Conservation (phyloP, 345 rosid genomes). For the Hibiscus syriacus region DNA sequence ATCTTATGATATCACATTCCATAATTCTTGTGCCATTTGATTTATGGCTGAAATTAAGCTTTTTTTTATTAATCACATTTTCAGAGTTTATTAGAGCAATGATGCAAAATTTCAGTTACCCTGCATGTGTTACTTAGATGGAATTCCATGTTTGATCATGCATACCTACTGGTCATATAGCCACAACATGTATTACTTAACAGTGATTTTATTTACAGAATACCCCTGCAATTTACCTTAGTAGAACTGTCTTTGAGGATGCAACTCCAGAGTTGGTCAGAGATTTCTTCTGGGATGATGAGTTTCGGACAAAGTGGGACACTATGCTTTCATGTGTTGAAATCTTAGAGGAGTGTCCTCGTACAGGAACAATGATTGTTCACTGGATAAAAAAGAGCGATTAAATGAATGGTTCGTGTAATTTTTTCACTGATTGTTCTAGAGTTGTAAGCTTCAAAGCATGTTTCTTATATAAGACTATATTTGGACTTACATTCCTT, state of each 20-base stretch:
- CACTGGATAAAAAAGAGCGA: constrained; percentile 89
- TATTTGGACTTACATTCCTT: neutral
- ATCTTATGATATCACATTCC: neutral
- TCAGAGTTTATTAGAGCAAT: neutral
- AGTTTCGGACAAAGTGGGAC: constrained; percentile 93
- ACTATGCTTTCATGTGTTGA: constrained; percentile 73
- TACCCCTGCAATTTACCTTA: constrained; percentile 60
- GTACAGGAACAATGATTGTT: constrained; percentile 59
- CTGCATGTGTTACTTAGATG: no score
- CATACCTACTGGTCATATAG: neutral
- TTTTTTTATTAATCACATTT: neutral
- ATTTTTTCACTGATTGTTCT: neutral
- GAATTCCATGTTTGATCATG: constrained; percentile 1
- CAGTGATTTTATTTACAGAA: constrained; percentile 34
- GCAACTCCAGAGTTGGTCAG: constrained; percentile 81
- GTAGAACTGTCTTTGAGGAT: constrained; percentile 90
- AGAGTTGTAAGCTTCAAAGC: neutral
- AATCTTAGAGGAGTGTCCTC: constrained; percentile 63
- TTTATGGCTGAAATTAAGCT: neutral
- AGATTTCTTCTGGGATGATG: constrained; percentile 99
- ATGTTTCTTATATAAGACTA: neutral
- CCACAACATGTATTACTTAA: neutral
- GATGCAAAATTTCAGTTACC: neutral
- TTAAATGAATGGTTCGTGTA: neutral
- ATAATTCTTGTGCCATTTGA: neutral